Evolutionary conservation across 1,284 basidiomycete species (phyloP).

Genomic region (Anthracocystis walkeri): DNA sequence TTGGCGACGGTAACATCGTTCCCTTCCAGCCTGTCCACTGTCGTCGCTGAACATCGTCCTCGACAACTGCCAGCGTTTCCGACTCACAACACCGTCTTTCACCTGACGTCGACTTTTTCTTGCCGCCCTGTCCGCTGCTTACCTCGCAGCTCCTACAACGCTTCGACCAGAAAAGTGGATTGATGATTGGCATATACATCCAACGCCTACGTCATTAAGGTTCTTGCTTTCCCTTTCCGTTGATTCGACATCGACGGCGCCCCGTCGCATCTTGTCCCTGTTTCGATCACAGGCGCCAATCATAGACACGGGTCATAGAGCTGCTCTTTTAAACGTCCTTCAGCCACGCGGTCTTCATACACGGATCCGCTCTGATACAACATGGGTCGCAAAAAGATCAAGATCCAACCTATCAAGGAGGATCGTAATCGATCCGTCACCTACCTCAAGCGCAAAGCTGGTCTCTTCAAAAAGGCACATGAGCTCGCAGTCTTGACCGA

Average conservation of each 20-base stretch:
- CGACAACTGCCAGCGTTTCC: no score
- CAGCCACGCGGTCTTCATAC: conserved; percentile 9
- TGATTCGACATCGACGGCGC: background rate
- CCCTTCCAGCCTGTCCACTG: no score
- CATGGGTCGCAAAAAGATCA: conserved; percentile 90
- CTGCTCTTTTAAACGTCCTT: background rate
- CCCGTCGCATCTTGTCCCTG: no score
- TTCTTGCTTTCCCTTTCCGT: background rate
- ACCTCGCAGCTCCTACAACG: background rate
- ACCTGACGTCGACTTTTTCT: no score
- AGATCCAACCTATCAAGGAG: conserved; percentile 87
- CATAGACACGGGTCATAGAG: background rate
- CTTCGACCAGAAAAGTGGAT: background rate
- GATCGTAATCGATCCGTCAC: conserved; percentile 91
- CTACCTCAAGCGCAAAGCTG: conserved; percentile 90
- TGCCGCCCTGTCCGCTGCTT: no score
- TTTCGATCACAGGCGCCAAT: background rate
- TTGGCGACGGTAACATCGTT: no score
- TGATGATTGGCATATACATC: background rate
- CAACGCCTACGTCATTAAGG: background rate
- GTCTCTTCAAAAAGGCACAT: conserved; percentile 89
- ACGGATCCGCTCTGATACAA: conserved; percentile 10
- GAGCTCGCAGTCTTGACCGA: conserved; percentile 83
- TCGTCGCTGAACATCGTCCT: no score
- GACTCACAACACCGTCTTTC: no score